Conservation (phyloP, 805 yeast species). For the Saccharomycopsis capsularis region DNA sequence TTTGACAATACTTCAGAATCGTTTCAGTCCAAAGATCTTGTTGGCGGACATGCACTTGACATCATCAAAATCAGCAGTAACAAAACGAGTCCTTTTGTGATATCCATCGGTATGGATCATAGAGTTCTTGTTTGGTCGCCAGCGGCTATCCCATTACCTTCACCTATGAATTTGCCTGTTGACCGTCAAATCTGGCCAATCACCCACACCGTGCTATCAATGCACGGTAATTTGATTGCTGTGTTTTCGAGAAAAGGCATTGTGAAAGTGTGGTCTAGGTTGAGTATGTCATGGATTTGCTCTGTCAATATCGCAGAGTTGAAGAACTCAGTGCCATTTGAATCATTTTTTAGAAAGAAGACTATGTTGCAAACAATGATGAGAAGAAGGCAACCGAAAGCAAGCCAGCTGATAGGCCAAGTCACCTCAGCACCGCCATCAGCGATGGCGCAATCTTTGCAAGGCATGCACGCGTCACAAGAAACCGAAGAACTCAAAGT, state of each 20-base stretch:
- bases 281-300: slow-evolving; percentile 52
- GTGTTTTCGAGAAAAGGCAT: slow-evolving; percentile 46
- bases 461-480: slow-evolving; percentile 17
- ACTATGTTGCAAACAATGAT: slow-evolving; percentile 36
- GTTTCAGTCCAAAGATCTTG: slow-evolving; percentile 16
- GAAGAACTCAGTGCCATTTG: slow-evolving; percentile 37
- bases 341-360: slow-evolving; percentile 52
- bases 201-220: slow-evolving; percentile 46
- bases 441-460: neutral
- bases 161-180: slow-evolving; percentile 40
- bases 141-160: slow-evolving; percentile 37
- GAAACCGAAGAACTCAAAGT: neutral
- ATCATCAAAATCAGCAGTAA: slow-evolving; percentile 55
- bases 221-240: slow-evolving; percentile 52
- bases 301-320: slow-evolving; percentile 35
- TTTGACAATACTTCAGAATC: neutral
- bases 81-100: slow-evolving; percentile 51
- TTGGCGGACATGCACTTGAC: slow-evolving; percentile 55
- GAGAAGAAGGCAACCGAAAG: slow-evolving; percentile 30
- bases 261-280: slow-evolving; percentile 56
- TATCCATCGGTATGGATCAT: slow-evolving; percentile 70
- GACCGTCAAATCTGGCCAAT: slow-evolving; percentile 53
- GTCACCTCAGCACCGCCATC: slow-evolving; percentile 2
- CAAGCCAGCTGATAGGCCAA: too few species aligned
- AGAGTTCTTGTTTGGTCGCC: slow-evolving; percentile 71